A percentile compares a stretch with the other conserved stretches of the same genome.
phyloP scores from a whole-genome alignment of 129 eudicot genomes.

The Cynara cardunculus region DNA sequence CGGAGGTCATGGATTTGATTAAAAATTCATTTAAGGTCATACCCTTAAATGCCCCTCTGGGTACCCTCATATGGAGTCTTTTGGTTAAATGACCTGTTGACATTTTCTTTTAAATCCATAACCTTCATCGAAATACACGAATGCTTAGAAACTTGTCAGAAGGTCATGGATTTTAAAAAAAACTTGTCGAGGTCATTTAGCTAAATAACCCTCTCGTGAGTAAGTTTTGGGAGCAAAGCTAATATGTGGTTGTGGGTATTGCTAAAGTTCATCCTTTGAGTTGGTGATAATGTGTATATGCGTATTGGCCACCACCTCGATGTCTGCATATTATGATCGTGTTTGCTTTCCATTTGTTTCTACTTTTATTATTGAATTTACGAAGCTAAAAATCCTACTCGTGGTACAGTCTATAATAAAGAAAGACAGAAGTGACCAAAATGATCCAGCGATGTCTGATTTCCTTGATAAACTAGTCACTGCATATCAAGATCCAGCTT shows the following conservation, averaged over 20 bases:
- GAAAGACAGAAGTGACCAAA: conserved; percentile 69
- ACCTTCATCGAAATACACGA: not conserved
- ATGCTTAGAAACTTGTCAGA: not conserved
- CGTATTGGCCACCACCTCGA: not conserved
- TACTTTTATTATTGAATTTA: not conserved
- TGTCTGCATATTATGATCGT: not conserved
- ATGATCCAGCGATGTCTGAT: conserved; percentile 44
- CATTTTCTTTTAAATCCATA: not conserved
- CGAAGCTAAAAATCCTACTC: conserved; percentile 5
- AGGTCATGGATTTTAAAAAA: not conserved
- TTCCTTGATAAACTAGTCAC: conserved; percentile 59
- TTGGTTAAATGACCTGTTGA: not conserved
- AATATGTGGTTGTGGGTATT: not conserved
- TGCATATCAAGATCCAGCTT: conserved; percentile 87
- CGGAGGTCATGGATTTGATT: too few relatives aligned
- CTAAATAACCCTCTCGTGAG: not conserved
- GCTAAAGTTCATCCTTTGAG: not conserved
- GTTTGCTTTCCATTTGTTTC: not conserved
- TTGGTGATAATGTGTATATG: not conserved
- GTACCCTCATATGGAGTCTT: not conserved
- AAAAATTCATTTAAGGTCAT: too few relatives aligned
- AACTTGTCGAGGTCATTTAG: not conserved
- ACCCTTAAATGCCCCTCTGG: too few relatives aligned
- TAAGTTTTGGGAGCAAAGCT: not conserved
- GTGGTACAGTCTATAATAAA: conserved; percentile 71